Conservation (phyloP, 768 basidiomycete genomes). For the Boletus coccyginus region DNA sequence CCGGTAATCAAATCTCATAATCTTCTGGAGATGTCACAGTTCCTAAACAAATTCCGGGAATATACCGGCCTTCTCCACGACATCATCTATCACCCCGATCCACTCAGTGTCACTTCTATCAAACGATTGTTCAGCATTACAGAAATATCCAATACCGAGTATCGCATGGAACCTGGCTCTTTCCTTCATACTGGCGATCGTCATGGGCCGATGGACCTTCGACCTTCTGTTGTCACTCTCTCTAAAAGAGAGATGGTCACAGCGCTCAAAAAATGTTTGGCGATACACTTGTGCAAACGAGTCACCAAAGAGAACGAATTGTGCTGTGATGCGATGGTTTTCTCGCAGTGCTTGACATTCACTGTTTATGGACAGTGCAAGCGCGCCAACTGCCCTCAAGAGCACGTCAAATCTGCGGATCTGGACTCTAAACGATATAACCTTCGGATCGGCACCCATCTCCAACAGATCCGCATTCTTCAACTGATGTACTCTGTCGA, state of each 20-base stretch:
- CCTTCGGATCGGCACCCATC: conserved; percentile 38
- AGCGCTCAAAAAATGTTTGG: conserved; percentile 23
- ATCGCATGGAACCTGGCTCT: no score
- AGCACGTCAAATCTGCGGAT: conserved; percentile 32
- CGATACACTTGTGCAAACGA: conserved; percentile 22
- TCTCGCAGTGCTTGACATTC: no score
- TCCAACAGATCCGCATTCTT: conserved; percentile 51
- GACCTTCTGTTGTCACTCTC: conserved; percentile 13
- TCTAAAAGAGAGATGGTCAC: conserved; percentile 21
- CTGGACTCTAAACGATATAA: conserved; percentile 36
- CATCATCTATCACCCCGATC: no score
- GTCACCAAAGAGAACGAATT: conserved; percentile 30
- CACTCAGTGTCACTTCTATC: no score
- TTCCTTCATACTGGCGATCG: no score
- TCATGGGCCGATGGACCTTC: neutral
- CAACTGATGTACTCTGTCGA: conserved; percentile 25
- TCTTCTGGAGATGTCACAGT: conserved; percentile 13
- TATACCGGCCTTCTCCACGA: no score
- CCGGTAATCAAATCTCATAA: conserved; percentile 20
- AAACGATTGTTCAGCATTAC: no score
- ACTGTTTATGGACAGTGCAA: conserved; percentile 33
- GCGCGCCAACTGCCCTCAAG: conserved; percentile 30
- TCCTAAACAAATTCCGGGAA: neutral
- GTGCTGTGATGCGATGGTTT: no score
- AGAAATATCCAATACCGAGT: no score